These are phyloP conservation scores for Lyophyllum atratum DNA, from an alignment of 768 basidiomycete species.

Conservation along the genomic window DNA sequence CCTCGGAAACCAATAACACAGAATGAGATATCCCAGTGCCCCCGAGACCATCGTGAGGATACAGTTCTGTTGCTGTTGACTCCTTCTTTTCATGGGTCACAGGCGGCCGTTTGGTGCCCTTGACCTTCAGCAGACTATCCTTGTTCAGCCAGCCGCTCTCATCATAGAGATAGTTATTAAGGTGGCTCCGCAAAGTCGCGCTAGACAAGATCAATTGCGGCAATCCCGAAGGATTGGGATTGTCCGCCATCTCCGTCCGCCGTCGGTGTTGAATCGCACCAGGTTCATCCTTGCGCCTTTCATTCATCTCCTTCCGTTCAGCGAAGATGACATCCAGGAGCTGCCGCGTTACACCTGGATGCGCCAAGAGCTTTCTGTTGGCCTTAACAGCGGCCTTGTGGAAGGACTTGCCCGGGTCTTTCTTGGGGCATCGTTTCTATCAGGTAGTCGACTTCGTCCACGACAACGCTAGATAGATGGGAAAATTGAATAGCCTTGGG, in stretches of 20 bases:
- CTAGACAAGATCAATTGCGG: constrained; percentile 72
- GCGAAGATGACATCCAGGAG: constrained; percentile 61
- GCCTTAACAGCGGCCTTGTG: constrained; percentile 36
- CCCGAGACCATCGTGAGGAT: constrained; percentile 16
- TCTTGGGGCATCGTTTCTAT: constrained; percentile 54
- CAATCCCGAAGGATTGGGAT: constrained; percentile 13
- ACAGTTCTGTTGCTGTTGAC: background rate
- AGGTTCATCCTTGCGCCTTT: constrained; percentile 24
- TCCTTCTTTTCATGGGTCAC: background rate
- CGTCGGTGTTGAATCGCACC: constrained; percentile 17
- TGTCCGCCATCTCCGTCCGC: constrained; percentile 13
- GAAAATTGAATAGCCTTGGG: constrained; percentile 44
- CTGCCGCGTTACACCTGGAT: constrained; percentile 59
- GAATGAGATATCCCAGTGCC: constrained; percentile 44
- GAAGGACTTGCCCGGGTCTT: constrained; percentile 38
- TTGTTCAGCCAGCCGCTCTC: constrained; percentile 62
- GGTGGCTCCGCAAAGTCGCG: constrained; percentile 63
- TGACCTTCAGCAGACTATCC: constrained; percentile 42
- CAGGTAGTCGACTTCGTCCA: constrained; percentile 79
- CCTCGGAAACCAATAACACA: constrained; percentile 60
- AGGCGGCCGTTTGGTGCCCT: constrained; percentile 20
- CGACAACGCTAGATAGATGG: constrained; percentile 57
- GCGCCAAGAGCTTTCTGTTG: constrained; percentile 44
- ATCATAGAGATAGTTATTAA: constrained; percentile 53
- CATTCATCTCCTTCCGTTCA: constrained; percentile 30